Percentiles rank a stretch among this genome's conserved stretches.
These are phyloP conservation scores for Nymphaea colorata DNA, from an alignment of 164 flowering plant species.

Conservation along the genomic window DNA sequence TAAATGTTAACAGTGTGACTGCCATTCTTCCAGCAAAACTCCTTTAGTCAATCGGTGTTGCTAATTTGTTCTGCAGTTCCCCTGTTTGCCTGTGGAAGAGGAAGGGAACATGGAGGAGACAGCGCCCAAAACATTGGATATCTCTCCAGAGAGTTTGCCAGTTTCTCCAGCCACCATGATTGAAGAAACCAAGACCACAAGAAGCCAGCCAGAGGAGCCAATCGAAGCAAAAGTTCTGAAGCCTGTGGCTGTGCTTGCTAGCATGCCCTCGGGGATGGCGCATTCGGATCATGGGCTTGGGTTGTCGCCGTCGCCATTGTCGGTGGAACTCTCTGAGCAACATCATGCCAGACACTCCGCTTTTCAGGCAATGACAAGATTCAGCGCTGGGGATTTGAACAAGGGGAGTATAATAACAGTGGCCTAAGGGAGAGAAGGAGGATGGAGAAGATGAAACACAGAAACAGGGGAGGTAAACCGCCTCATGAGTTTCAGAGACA, in stretches of 20 bases:
- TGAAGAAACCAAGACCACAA: background rate
- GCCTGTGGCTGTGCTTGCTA: background rate
- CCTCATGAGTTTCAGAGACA: background rate
- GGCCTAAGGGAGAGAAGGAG: background rate
- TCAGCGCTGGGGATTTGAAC: background rate
- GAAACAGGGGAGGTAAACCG: background rate
- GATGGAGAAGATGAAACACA: background rate
- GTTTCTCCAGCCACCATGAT: background rate
- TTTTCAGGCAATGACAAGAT: background rate
- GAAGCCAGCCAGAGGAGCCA: background rate
- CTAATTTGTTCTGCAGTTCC: background rate
- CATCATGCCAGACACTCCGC: background rate
- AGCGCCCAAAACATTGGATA: background rate
- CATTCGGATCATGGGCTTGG: background rate
- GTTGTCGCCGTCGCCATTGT: background rate
- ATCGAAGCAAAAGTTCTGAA: background rate
- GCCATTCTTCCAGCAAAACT: background rate
- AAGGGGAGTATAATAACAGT: background rate
- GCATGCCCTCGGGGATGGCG: background rate
- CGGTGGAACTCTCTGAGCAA: background rate
- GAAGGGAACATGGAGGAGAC: background rate
- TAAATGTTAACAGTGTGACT: too few relatives aligned
- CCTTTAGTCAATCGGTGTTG: background rate
- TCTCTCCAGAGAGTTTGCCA: background rate
- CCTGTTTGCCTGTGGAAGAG: background rate